Base-by-base conservation (phyloP, 2,329 filamentous ascomycete genomes). In the Sclerotinia trifoliorum region DNA sequence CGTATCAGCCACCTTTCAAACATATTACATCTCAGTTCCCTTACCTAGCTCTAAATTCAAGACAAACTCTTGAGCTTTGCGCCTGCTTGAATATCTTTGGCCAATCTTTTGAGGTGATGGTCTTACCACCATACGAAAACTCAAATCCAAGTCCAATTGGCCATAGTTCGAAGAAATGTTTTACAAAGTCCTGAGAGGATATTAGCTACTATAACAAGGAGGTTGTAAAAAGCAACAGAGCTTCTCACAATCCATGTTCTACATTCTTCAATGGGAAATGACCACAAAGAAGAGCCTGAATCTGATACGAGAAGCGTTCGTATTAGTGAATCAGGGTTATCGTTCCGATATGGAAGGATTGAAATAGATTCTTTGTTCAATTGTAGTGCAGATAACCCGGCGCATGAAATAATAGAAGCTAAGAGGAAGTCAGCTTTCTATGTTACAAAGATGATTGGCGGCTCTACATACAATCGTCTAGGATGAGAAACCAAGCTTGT, bases 401-500 rank as follows among this genome's bases (percentile, higher is more conserved):
- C 24, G 32, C 62, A 65, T 1, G 62, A 55, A 11, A 65, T 46
- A 48, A 65, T 46, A 5, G 39, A 65, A 17, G 51, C 62, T 65
- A 17, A 21, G 32, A 35, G 35, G 24, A 17, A 49, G 13, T 61
- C 26, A 61, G 44, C n/a, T 4, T 49, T 11, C 4, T 24, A 35
- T 15, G 2, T 19, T 17, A 10, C 21, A 7, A 42, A 58, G 2
- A 46, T 6, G 19, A 46, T 44, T 3, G 11, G 68, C 79, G 44
- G 29, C 44, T 49, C 21, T 61, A 49, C 10, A 49, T 73, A 83
- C 81, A 78, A 56, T 82, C 80, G 52, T 80, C 80, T 1, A 84
- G 69, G 8, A 83, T 74, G 6, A 84, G 71, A 69, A 79, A 81
- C 83, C 83, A 84, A 13, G 83, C 67, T 70, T 84, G 83, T 0